A percentile compares a stretch with the other conserved stretches of the same genome.
phyloP scores from a whole-genome alignment of 768 basidiomycete genomes.

The Leccinum rimulosum region DNA sequence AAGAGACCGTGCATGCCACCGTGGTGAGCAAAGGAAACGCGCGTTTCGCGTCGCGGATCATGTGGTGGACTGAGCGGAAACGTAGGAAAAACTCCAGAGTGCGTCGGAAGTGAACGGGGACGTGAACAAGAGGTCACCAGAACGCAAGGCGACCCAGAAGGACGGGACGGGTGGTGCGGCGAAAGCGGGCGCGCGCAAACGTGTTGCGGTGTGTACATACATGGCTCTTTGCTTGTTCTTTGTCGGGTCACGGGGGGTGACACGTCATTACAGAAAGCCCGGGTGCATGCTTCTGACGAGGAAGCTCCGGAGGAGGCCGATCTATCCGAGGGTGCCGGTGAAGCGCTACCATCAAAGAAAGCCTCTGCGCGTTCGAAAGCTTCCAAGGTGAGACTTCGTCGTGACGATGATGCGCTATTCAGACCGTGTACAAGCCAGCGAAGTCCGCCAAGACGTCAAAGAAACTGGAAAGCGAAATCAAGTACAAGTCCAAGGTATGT shows the following conservation, averaged over 20 bases:
- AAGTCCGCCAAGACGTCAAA: slow-evolving; percentile 11
- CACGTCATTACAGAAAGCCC: background rate
- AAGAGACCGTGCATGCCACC: slow-evolving; percentile 24
- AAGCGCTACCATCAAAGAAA: slow-evolving; percentile 10
- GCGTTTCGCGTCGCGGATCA: background rate
- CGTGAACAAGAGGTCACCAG: background rate
- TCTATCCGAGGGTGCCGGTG: background rate
- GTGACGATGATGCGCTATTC: background rate
- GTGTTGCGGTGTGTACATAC: slow-evolving; percentile 12
- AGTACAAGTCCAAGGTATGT: slow-evolving; percentile 29
- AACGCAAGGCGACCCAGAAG: slow-evolving; percentile 7
- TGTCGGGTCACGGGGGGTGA: background rate
- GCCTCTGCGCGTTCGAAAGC: slow-evolving; percentile 7
- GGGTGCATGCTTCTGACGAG: background rate
- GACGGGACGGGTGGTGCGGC: slow-evolving; percentile 1
- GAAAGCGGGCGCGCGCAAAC: slow-evolving; percentile 10
- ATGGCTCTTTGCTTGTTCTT: background rate
- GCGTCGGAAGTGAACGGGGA: slow-evolving; percentile 9
- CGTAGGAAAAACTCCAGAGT: slow-evolving; percentile 10
- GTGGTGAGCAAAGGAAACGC: slow-evolving; percentile 6
- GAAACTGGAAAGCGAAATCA: slow-evolving; percentile 20
- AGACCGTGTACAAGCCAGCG: slow-evolving; percentile 5
- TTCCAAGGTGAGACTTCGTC: slow-evolving; percentile 9
- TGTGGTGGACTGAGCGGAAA: background rate
- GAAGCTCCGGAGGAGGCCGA: background rate